Base-by-base conservation (phyloP, 768 basidiomycete genomes). In the Exsudoporus frostii region DNA sequence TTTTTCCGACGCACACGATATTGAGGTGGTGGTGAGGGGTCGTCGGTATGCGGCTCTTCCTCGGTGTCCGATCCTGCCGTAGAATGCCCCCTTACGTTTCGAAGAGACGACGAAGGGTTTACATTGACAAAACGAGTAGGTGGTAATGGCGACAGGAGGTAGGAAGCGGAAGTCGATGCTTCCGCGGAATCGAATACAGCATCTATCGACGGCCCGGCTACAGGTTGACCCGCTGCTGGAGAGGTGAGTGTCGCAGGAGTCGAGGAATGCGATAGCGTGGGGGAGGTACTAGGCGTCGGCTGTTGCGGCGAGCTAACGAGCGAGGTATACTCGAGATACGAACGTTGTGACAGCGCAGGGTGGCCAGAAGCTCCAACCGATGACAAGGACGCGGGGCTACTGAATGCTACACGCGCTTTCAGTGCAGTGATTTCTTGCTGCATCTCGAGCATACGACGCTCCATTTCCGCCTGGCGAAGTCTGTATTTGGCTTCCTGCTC, bases 401-500 rank as follows among this genome's bases (percentile, higher is more conserved):
- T 48, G 43, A 63, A 63, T 19, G 65, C 62, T 41, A 80, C 63
- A 47, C 71, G 74, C 19, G 75, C 69, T 54, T 74, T 76, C 47
- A 85, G 72, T 17, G 69, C 60, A 27, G 72, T 61, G 50, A 85
- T 72, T 61, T 85, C 80, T 57, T 77, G 75, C 24, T 75, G 79
- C 76, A 85, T 76, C 53, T 78, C 78, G 4, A 73, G 57, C 57
- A 88, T 73, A 44, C 76, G 76, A 20, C 74, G 71, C 60, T 87
- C 83, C 73, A 81, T 78, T 62, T 85, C 82, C 25, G 77, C 79
- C 53, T 86, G 80, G 42, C 74, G 68, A 57, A 82, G 79, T 14
- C 68, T 59, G 46, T 74, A 76, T 60, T 77, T 85, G 10, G 77
- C 77, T 70, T 88, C 88, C 55, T 86, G 83, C 52, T 85, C 83